phyloP scores from a whole-genome alignment of 768 basidiomycete species.

The Lactarius deliciosus region DNA sequence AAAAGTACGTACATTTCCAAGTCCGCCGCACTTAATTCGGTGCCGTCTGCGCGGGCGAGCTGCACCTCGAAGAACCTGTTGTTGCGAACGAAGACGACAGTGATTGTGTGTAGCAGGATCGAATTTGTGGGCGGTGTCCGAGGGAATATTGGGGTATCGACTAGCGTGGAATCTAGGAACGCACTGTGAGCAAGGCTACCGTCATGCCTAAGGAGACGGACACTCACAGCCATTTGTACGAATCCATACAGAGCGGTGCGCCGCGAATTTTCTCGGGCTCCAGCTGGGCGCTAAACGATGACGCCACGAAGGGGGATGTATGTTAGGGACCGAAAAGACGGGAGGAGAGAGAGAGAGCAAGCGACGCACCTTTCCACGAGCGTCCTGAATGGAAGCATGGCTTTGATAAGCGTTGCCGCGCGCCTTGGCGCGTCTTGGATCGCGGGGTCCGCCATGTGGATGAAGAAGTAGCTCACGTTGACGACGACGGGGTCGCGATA shows the following conservation, averaged over 20 bases:
- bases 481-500: constrained; percentile 90
- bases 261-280: constrained; percentile 86
- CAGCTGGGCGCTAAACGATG: constrained; percentile 55
- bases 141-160: constrained; percentile 81
- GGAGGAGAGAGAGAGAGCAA: too few species aligned
- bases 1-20: constrained; percentile 61
- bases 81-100: constrained; percentile 85
- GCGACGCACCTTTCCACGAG: constrained; percentile 71
- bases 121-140: constrained; percentile 84
- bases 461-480: constrained; percentile 93
- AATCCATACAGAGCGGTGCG: constrained; percentile 82
- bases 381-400: constrained; percentile 80
- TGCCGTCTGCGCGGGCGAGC: constrained; percentile 59
- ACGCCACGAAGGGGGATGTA: background rate
- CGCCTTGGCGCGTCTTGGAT: constrained; percentile 59
- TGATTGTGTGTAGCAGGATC: constrained; percentile 75
- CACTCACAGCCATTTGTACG: constrained; percentile 89
- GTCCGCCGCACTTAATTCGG: constrained; percentile 74
- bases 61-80: constrained; percentile 88
- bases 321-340: constrained; percentile 10
- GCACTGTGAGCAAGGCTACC: background rate
- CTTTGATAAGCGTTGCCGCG: constrained; percentile 82
- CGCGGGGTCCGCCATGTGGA: constrained; percentile 69
- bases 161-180: constrained; percentile 78
- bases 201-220: background rate